These are phyloP conservation scores for Breviolum minutum DNA, from an alignment of 73 alveolate genomes.

Conservation along the genomic window DNA sequence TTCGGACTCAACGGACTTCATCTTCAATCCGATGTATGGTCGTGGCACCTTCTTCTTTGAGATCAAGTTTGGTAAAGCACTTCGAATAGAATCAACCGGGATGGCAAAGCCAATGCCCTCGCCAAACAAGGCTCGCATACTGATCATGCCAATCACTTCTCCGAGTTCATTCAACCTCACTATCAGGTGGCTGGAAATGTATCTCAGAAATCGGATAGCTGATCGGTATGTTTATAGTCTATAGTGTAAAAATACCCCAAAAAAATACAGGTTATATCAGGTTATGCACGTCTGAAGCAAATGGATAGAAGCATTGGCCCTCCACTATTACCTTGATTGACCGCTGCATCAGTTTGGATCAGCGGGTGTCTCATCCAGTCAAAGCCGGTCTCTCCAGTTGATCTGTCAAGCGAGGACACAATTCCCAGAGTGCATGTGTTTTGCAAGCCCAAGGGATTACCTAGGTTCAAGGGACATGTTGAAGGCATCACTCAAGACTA, in stretches of 20 bases:
- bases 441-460: conserved; percentile 89
- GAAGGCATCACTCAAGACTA: not conserved
- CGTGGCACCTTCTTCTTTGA: conserved; percentile 78
- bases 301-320: conserved; percentile 64
- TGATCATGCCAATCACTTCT: conserved; percentile 81
- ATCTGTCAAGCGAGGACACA: conserved; percentile 88
- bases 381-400: conserved; percentile 89
- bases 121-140: conserved; percentile 91
- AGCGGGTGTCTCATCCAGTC: conserved; percentile 86
- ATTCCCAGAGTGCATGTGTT: conserved; percentile 94
- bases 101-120: conserved; percentile 94
- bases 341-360: conserved; percentile 90
- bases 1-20: not conserved
- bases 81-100: conserved; percentile 76
- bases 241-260: not conserved
- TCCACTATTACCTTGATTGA: conserved; percentile 94
- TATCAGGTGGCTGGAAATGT: not conserved
- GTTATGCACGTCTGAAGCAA: not conserved
- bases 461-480: not conserved
- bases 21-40: conserved; percentile 76
- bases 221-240: not conserved
- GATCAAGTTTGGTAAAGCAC: conserved; percentile 60
- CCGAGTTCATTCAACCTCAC: conserved; percentile 60
- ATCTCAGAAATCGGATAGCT: not conserved
- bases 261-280: not conserved